These are phyloP conservation scores for Solanum paucissectum DNA, from an alignment of 257 asterid genomes.

Conservation along the genomic window DNA sequence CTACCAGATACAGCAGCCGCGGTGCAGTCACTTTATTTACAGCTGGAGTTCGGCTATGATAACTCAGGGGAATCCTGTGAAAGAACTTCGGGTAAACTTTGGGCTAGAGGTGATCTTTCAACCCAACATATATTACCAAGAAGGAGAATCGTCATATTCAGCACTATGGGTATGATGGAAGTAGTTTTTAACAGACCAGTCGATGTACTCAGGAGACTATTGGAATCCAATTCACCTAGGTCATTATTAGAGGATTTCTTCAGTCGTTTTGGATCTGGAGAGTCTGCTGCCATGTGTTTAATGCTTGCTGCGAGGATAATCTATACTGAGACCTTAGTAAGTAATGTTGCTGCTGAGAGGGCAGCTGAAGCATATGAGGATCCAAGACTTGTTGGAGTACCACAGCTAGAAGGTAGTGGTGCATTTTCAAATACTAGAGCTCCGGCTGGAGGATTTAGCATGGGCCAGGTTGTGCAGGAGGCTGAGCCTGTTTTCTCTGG, in stretches of 20 bases:
- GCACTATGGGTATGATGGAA: conserved; percentile 99
- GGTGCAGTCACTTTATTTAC: conserved; percentile 78
- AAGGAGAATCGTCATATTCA: conserved; percentile 73
- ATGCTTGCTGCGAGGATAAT: conserved; percentile 80
- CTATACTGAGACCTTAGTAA: conserved; percentile 49
- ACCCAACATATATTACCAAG: conserved; percentile 88
- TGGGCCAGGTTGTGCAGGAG: conserved; percentile 99
- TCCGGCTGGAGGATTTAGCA: conserved; percentile 92
- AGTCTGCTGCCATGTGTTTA: conserved; percentile 91
- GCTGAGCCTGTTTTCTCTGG: conserved; percentile 96
- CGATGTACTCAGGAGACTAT: conserved; percentile 69
- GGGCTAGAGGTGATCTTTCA: conserved; percentile 93
- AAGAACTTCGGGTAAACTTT: conserved; percentile 57
- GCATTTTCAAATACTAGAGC: conserved; percentile 74
- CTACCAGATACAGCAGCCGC: conserved; percentile 65
- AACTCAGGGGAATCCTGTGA: conserved; percentile 61
- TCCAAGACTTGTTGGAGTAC: conserved; percentile 91
- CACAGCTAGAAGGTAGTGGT: conserved; percentile 91
- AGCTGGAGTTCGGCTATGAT: conserved; percentile 52
- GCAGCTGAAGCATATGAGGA: conserved; percentile 99
- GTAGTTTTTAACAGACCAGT: conserved; percentile 86
- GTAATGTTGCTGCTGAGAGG: conserved; percentile 71
- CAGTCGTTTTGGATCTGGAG: conserved; percentile 87
- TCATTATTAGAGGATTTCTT: conserved; percentile 80
- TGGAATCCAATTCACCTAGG: conserved; percentile 81